Percentiles rank a stretch among this genome's conserved stretches.
Evolutionary conservation across 164 flowering plant genomes (phyloP).

Genomic region (Magnolia kwangsiensis): DNA sequence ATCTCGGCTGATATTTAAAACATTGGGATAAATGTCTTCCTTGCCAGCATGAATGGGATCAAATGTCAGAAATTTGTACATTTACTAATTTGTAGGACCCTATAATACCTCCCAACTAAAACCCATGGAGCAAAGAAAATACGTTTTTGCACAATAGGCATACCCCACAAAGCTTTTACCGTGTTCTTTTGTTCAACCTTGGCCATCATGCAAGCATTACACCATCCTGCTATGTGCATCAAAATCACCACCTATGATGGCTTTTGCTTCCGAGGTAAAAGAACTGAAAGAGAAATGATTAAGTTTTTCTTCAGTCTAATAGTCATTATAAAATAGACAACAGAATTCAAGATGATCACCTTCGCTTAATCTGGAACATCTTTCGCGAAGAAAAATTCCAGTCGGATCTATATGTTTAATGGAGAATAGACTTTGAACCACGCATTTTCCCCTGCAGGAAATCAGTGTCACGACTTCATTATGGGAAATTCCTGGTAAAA

Average conservation of each 20-base stretch:
- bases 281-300: background rate
- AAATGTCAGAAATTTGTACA: background rate
- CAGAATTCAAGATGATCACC: conserved; percentile 32
- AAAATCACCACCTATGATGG: conserved; percentile 3
- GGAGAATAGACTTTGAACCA: conserved; percentile 35
- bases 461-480: background rate
- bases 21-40: background rate
- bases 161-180: background rate
- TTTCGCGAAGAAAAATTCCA: conserved; percentile 44
- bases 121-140: background rate
- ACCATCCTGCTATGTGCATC: background rate
- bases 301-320: background rate
- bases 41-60: too few relatives aligned
- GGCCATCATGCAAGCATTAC: background rate
- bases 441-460: conserved; percentile 47
- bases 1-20: background rate
- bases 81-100: background rate
- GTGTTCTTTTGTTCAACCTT: background rate
- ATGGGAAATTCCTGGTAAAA: background rate
- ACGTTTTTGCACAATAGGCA: background rate
- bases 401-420: conserved; percentile 47
- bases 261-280: conserved; percentile 4
- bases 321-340: background rate
- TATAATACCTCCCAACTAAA: background rate
- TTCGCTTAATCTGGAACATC: conserved; percentile 53